Base-by-base conservation (phyloP, 2,329 filamentous ascomycete species). In the Trichoderma sp. region DNA sequence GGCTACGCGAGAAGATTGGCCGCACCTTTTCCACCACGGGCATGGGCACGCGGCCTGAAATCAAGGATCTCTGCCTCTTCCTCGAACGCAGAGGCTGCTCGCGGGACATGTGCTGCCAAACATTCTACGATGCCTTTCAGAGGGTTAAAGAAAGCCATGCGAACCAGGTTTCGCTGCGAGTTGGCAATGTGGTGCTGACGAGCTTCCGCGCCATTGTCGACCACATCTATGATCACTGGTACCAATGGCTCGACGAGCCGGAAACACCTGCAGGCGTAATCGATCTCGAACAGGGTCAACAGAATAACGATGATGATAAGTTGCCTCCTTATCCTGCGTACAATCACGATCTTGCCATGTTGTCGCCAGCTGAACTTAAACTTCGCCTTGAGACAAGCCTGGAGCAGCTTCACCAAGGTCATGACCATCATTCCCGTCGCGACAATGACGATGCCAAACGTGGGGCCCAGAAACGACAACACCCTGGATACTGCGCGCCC, bases 1-100 rank as follows among this genome's bases (percentile, higher is more conserved):
- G 83, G 83, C 77, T 83, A 8, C 71, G 77, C n/a, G 77, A 79
- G n/a, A 78, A 78, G 27, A 67, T 65, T 1, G 60, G 72, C 59
- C 31, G 63, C 33, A 53, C n/a, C 50, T 33, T 62, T 5, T 24
- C 21, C 21, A 5, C 21, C 38, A 9, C 29, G 8, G 31, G 29
- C 12, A 21, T 14, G 31, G 60, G 29, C 12, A 21, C 18, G 21
- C 35, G 21, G 21, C 60, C 60, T 14, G n/a, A 27, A 7, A 8
- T 73, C 27, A 24, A n/a, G 27, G 53, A 33, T 5, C 50, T 76
- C 6, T 73, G 69, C 14, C 38, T 50, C 18, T 76, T 68, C 33
- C 68, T 76, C 35, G 31, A 60, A 18, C 18, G 27, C 8, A 33
- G 69, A 29, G 75, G 63, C 50, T 73, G 68, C 27, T 60, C 68